phyloP scores from a whole-genome alignment of 768 basidiomycete species.

The Termitomyces titanicus region DNA sequence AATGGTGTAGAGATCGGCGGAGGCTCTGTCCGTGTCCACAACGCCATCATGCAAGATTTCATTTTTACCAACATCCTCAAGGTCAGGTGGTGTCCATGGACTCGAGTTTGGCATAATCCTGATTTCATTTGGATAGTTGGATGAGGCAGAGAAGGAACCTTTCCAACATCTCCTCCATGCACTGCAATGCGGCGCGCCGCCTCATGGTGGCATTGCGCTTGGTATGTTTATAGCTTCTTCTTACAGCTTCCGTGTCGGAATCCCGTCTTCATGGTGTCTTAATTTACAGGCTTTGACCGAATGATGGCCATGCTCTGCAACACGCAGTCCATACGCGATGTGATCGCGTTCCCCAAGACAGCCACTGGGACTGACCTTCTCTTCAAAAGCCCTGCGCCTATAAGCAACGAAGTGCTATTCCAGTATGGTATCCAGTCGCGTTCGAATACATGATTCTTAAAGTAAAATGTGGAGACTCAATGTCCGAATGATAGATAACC shows the following conservation, averaged over 20 bases:
- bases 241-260: constrained; percentile 9
- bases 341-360: constrained; percentile 96
- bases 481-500: constrained; percentile 18
- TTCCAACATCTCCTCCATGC: constrained; percentile 88
- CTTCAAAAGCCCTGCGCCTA: constrained; percentile 81
- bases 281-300: constrained; percentile 77
- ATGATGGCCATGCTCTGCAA: constrained; percentile 89
- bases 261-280: background rate
- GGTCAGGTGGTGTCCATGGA: constrained; percentile 43
- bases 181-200: constrained; percentile 86
- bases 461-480: constrained; percentile 6
- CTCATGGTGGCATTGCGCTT: constrained; percentile 92
- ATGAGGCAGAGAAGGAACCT: constrained; percentile 63
- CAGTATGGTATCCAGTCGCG: constrained; percentile 59
- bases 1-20: constrained; percentile 95
- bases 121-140: constrained; percentile 47
- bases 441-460: constrained; percentile 15
- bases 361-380: constrained; percentile 79
- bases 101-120: background rate
- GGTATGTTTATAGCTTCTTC: constrained; percentile 44
- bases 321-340: constrained; percentile 85
- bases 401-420: constrained; percentile 45
- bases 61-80: constrained; percentile 75
- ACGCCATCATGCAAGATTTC: constrained; percentile 81
- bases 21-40: constrained; percentile 90